Evolutionary conservation across 1,284 basidiomycete species (phyloP), one percentile per base, ranked within the genome.

Genomic region (Fomitopsis pinicola): DNA sequence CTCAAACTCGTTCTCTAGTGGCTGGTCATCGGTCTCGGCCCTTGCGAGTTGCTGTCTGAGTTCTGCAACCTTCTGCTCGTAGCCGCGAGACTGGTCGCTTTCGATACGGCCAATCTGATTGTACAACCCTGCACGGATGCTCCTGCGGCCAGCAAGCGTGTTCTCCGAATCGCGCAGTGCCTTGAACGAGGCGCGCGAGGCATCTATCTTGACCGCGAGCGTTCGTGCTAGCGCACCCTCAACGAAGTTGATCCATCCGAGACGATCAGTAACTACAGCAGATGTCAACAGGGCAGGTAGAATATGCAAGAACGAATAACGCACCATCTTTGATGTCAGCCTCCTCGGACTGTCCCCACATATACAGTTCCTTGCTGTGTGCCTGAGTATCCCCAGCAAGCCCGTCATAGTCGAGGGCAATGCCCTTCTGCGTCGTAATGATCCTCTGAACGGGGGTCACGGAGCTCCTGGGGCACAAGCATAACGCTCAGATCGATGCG

Each of bases 361-460:
- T 83, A 67, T 90, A 93, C 40, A 92, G 75, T 65, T 92, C 91
- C 73, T 92, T 93, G 79, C 88, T 90, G 69, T 88, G 84, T 0
- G 82, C 76, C 69, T 91, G 88, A 7, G 80, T 70, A 68, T 91
- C 85, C 64, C 86, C 82, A 5, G 85, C 77, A 42, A 88, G 73
- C 60, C 77, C 81, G 66, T 92, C 87, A 67, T 83, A 82, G 71
- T 90, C 89, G 65, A 93, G 80, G 26, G 86, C 83, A 22, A 92
- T 77, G 6, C 91, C 87, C 72, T 92, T 93, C 72, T 84, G 81
- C 8, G 82, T 76, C 0, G 91, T 93, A 64, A 93, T 86, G 62
- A 92, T 85, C 71, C 83, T 88, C 75, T 91, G 89, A 0, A 85
- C 71, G 5, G 89, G 87, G 4, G 79, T 78, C 0, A 85, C 82